phyloP scores from a whole-genome alignment of 2,329 filamentous ascomycete genomes.

The Cucurbitaria berberidis region DNA sequence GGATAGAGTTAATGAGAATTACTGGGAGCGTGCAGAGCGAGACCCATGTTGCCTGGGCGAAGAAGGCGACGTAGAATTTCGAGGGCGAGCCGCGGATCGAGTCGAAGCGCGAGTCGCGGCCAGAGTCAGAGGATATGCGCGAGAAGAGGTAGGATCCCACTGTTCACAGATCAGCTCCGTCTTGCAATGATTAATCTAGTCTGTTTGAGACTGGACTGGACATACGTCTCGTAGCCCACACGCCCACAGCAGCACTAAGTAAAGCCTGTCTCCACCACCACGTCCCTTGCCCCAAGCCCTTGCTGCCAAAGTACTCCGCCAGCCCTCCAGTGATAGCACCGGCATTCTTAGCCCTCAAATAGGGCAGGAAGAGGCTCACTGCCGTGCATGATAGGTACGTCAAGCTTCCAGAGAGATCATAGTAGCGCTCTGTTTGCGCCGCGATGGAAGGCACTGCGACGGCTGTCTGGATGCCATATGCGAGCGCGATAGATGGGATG shows the following conservation, averaged over 20 bases:
- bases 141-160: conserved; percentile 70
- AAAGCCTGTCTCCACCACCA: conserved; percentile 68
- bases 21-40: conserved; percentile 71
- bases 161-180: too few relatives aligned
- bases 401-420: conserved; percentile 69
- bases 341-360: conserved; percentile 61
- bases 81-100: conserved; percentile 58
- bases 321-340: conserved; percentile 50
- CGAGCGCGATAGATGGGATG: conserved; percentile 66
- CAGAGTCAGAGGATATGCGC: conserved; percentile 62
- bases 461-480: conserved; percentile 67
- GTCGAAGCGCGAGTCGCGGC: conserved; percentile 66
- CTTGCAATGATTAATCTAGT: too few relatives aligned
- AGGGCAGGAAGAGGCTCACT: conserved; percentile 66
- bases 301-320: conserved; percentile 35
- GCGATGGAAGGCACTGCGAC: conserved; percentile 68
- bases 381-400: conserved; percentile 71
- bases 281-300: conserved; percentile 31
- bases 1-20: conserved; percentile 67
- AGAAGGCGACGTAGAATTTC: conserved; percentile 62
- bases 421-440: conserved; percentile 68
- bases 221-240: conserved; percentile 68
- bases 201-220: not conserved
- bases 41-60: conserved; percentile 71
- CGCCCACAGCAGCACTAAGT: conserved; percentile 60